Evolutionary conservation across 2,329 filamentous ascomycete genomes (phyloP).

Genomic region (Aspergillus pseudotamarii): DNA sequence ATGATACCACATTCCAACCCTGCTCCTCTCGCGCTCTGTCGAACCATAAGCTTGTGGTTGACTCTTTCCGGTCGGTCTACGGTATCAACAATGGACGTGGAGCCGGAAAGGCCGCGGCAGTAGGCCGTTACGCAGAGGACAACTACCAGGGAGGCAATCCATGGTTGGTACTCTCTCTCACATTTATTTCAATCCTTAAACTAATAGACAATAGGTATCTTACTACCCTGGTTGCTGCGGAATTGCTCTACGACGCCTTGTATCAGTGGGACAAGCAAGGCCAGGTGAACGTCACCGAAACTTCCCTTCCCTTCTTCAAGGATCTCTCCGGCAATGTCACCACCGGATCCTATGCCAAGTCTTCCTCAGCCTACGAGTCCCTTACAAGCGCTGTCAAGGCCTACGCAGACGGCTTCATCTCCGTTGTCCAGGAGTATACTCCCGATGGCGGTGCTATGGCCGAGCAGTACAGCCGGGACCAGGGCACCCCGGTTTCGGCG

Average conservation of each 20-base stretch:
- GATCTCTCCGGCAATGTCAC: slow-evolving; percentile 62
- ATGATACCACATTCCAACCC: slow-evolving; percentile 68
- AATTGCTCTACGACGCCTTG: slow-evolving; percentile 74
- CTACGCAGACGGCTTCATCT: slow-evolving; percentile 62
- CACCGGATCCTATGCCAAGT: slow-evolving; percentile 64
- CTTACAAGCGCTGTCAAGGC: slow-evolving; percentile 62
- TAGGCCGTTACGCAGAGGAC: slow-evolving; percentile 69
- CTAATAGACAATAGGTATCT: slow-evolving; percentile 20
- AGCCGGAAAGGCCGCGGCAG: slow-evolving; percentile 35
- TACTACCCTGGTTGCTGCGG: slow-evolving; percentile 69
- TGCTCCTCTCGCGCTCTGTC: slow-evolving; percentile 68
- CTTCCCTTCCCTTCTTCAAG: slow-evolving; percentile 71
- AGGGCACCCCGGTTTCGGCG: slow-evolving; percentile 18
- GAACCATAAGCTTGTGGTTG: slow-evolving; percentile 73
- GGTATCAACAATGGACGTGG: slow-evolving; percentile 47
- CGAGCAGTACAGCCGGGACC: slow-evolving; percentile 39
- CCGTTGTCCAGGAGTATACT: slow-evolving; percentile 38
- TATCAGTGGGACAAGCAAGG: slow-evolving; percentile 68
- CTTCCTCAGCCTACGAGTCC: slow-evolving; percentile 53
- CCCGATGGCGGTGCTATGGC: slow-evolving; percentile 29
- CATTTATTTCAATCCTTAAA: not conserved
- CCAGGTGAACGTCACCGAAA: slow-evolving; percentile 63
- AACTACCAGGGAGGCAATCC: slow-evolving; percentile 75
- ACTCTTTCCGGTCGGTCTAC: slow-evolving; percentile 73
- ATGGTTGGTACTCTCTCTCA: slow-evolving; percentile 63